A percentile compares a stretch with the other conserved stretches of the same genome.
phyloP scores from a whole-genome alignment of 148 eudicot genomes.

The Rhododendron ovatum region DNA sequence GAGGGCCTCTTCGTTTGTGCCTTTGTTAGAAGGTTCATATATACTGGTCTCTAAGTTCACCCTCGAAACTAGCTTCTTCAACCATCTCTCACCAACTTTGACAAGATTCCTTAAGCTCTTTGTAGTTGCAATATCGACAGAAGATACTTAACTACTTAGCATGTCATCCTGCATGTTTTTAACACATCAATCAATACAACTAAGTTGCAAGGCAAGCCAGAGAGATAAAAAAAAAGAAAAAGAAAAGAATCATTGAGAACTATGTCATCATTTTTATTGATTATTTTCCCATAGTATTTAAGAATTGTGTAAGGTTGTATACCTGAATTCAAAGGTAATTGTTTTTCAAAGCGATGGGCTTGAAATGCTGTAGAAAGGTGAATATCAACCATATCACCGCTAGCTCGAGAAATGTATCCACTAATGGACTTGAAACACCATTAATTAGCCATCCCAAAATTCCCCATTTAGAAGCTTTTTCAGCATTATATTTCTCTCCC shows the following conservation, averaged over 20 bases:
- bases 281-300: neutral
- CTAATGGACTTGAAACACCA: slow-evolving; percentile 28
- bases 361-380: slow-evolving; percentile 28
- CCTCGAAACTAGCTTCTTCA: slow-evolving; percentile 31
- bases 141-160: slow-evolving; percentile 22
- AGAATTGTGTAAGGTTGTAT: neutral
- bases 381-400: slow-evolving; percentile 45
- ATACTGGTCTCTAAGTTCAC: slow-evolving; percentile 27
- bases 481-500: slow-evolving; percentile 23
- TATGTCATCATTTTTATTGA: neutral
- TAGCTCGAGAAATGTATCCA: slow-evolving; percentile 37
- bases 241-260: neutral
- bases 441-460: slow-evolving; percentile 28
- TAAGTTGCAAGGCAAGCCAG: neutral
- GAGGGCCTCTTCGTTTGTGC: slow-evolving; percentile 34
- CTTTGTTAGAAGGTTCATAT: slow-evolving; percentile 19
- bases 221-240: neutral
- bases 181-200: neutral
- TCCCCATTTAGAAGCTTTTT: slow-evolving; percentile 31
- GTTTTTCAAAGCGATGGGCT: slow-evolving; percentile 29
- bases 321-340: slow-evolving; percentile 50
- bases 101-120: slow-evolving; percentile 35
- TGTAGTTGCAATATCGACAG: slow-evolving; percentile 33
- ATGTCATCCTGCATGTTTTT: slow-evolving; percentile 31
- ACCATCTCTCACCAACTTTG: slow-evolving; percentile 28